Evolutionary conservation across 1,284 basidiomycete species (phyloP), one percentile per base, ranked within the genome.

Genomic region (Leccinum subfulvum): DNA sequence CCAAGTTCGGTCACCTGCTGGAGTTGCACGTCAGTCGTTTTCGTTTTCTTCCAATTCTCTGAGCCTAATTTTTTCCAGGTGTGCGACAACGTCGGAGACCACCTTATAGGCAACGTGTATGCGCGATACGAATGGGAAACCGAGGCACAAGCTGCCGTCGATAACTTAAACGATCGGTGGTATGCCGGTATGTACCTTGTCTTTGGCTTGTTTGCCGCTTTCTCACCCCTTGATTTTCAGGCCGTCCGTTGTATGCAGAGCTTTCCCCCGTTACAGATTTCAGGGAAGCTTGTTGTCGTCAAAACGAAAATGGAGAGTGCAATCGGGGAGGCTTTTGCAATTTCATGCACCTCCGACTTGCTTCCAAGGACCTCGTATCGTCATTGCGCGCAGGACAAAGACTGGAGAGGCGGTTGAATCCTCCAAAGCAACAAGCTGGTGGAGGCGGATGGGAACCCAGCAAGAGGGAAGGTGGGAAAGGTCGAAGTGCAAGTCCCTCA

Each of bases 51-150:
- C 7, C 14, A 14, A 3, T 52, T 23, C 1, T 41, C 30, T 16
- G 28, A 39, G 30, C 16, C 41, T 67, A 16, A 67, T 56, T 51
- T 23, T 47, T 3, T 7, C 4, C 21, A 94, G 88, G 92, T 99
- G 7, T 99, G 97, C 76, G 97, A 99, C 79, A 99, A 99, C 74
- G 95, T 99, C 33, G 97, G 97, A 28, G 97, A 99, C 75, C 97
- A 99, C 76, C 82, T 99, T 53, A 96, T 98, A 72, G 97, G 97
- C 30, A 99, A 99, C 73, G 97, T 99, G 1, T 99, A 99, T 74
- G 97, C 96, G 11, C 86, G 97, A 52, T 99, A 95, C 75, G 95
- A 98, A 74, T 97, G 93, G 93, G 97, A 99, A 79, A 95, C 95
- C 0, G 97, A 99, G 75, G 97, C 97, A 8, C 92, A 95, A 74